These are phyloP conservation scores for Schizothecium vesticola DNA, from an alignment of 495 filamentous ascomycete genomes.

Conservation along the genomic window DNA sequence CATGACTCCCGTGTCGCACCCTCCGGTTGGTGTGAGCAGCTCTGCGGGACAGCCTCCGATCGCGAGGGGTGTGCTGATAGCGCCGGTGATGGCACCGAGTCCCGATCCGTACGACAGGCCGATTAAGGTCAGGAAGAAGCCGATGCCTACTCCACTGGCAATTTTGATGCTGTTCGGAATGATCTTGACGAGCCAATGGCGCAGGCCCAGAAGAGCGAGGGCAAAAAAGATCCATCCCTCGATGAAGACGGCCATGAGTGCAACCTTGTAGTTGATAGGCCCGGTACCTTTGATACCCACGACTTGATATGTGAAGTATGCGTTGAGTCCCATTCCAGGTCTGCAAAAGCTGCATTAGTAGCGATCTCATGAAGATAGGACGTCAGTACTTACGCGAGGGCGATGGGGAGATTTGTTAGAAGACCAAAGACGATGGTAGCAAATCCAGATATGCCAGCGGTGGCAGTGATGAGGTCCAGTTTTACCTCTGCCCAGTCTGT, in stretches of 20 bases:
- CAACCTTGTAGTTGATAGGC: slow-evolving; percentile 60
- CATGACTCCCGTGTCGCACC: slow-evolving; percentile 52
- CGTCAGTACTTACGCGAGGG: slow-evolving; percentile 48
- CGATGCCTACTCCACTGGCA: slow-evolving; percentile 75
- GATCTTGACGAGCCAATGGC: slow-evolving; percentile 77
- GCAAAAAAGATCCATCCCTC: slow-evolving; percentile 63
- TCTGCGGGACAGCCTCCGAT: slow-evolving; percentile 59
- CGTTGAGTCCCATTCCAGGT: slow-evolving; percentile 76
- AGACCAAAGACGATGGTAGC: slow-evolving; percentile 47
- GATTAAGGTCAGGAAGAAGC: slow-evolving; percentile 71
- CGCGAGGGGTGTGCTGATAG: slow-evolving; percentile 55
- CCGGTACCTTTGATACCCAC: slow-evolving; percentile 68
- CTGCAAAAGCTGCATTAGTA: slow-evolving; percentile 31
- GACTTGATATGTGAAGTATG: slow-evolving; percentile 83
- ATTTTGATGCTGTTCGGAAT: slow-evolving; percentile 76
- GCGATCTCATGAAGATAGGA: not conserved
- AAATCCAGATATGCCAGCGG: slow-evolving; percentile 61
- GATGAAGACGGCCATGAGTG: slow-evolving; percentile 77
- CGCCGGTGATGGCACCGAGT: slow-evolving; percentile 65
- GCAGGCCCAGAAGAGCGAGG: slow-evolving; percentile 69
- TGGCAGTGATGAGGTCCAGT: slow-evolving; percentile 73
- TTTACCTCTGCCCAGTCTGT: slow-evolving; percentile 47
- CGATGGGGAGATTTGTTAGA: slow-evolving; percentile 50
- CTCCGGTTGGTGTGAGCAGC: slow-evolving; percentile 32
- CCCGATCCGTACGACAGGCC: slow-evolving; percentile 71